Base-by-base conservation (phyloP, 352 stramenopile genomes). In the Discostella stelligera region DNA sequence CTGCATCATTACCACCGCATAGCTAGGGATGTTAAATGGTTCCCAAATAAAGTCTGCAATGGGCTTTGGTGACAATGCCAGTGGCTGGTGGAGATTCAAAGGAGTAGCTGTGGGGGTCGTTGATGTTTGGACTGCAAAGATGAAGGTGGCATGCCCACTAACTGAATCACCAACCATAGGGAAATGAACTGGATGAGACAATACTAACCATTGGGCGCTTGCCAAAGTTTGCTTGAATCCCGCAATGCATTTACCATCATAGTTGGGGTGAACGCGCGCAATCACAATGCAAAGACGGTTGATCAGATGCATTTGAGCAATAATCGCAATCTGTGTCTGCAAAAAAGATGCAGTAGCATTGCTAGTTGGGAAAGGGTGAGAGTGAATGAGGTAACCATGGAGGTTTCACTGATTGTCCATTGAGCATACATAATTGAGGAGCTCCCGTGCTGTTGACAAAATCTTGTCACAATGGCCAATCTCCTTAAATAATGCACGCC, bases 361-460 rank as follows among this genome's bases (percentile, higher is more conserved):
- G 3, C 0, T 20, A 0, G 0, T 0, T n/a, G 20, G 21, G 13
- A 65, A 61, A 18, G 21, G 48, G 6, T 63, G 62, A 8, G 71
- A 61, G n/a, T 80, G 72, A 14, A 80, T 63, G 4, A 80, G 25
- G 20, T 80, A 80, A 0, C 56, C 72, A 21, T 69, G 9, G 0
- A 80, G 11, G 1, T n/a, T 49, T 2, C 44, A 56, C 0, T 32
- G 37, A 16, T 44, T 39, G 0, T 8, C 39, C 20, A 27, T 54
- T 0, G 3, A 18, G 0, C 16, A 3, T 6, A 80, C 52, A n/a
- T 67, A 50, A 8, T 66, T 6, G 11, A 67, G 30, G 0, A 80
- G 25, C 13, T 37, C 16, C 13, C 13, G 10, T 9, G 46, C 50
- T 16, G 30, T 58, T 2, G 13, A 0, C 2, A 71, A 20, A 23